Evolutionary conservation across 2,329 filamentous ascomycete genomes (phyloP), one percentile per base, ranked within the genome.

Genomic region (Alternaria ethzedia): DNA sequence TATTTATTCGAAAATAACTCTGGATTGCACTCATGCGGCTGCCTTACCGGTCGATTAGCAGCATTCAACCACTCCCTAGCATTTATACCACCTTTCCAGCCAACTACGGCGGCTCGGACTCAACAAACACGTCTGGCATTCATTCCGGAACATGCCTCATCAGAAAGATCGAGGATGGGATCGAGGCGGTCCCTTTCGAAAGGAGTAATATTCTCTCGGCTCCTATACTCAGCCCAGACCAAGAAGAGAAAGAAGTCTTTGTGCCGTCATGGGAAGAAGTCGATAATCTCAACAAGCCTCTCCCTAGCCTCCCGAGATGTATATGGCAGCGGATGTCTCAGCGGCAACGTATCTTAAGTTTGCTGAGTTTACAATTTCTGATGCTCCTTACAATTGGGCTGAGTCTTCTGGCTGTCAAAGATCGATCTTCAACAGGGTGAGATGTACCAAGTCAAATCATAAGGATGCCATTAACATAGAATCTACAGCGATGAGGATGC

Each of bases 151-250:
- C 64, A 62, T 61, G 68, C 44, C 46, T 61, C 3, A 59, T 66
- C 17, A 56, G 64, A 28, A 49, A 66, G 20, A 65, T 76, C 11
- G 70, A 70, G 26, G 70, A 75, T 64, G 76, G 75, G n/a, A 71
- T 77, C 20, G 75, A 78, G 52, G 63, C 75, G 0, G 74, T 78
- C 8, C 76, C 76, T 1, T 59, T 78, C 28, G 76, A 78, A 52
- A 64, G 70, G 25, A 66, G 66, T 23, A 71, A 74, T 23, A 60
- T 61, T 13, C 62, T 63, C 9, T 73, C 69, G n/a, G 70, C 65
- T 10, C 75, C 75, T 13, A 75, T 74, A 43, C 61, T 76, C 9
- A 72, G 71, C 13, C 74, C 71, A 11, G 66, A 68, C 9, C 59
- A 67, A 13, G 67, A 72, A 23, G 75, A 77, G 54, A 77, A 76